Conservation (phyloP, 2,329 filamentous ascomycete species). For the Fusarium newnesense region DNA sequence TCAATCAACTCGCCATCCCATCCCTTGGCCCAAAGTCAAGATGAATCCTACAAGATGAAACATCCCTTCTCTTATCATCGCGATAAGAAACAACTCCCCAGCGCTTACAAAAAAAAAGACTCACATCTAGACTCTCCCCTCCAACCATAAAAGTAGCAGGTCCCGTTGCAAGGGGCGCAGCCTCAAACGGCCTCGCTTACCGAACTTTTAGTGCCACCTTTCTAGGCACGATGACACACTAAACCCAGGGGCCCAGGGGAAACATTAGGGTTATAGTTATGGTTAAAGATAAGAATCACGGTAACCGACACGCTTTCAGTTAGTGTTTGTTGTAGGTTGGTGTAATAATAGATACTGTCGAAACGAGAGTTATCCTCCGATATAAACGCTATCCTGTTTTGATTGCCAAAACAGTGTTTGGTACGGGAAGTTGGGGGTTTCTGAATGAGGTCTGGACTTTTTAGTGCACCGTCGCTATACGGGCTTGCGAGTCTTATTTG, state of each 20-base stretch:
- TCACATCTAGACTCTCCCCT: background rate
- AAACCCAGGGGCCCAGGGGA: background rate
- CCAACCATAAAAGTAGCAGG: constrained; percentile 1
- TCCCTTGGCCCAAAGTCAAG: no score
- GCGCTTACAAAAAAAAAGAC: background rate
- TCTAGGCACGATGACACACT: background rate
- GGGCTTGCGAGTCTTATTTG: background rate
- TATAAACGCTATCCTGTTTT: background rate
- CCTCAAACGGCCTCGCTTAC: constrained; percentile 9
- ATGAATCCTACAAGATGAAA: background rate
- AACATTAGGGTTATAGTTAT: background rate
- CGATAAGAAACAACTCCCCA: background rate
- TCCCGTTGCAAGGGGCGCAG: background rate
- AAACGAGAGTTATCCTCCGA: background rate
- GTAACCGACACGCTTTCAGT: background rate
- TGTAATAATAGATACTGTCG: background rate
- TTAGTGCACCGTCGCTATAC: fast-evolving
- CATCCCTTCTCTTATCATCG: background rate
- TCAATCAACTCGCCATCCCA: background rate
- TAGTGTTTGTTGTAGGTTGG: background rate
- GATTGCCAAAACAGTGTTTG: background rate
- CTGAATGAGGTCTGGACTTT: background rate
- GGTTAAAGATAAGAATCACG: background rate
- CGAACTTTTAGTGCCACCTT: background rate
- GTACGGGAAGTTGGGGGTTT: background rate